Conservation (phyloP, 2,329 filamentous ascomycete species). For the Graphilbum sp. region DNA sequence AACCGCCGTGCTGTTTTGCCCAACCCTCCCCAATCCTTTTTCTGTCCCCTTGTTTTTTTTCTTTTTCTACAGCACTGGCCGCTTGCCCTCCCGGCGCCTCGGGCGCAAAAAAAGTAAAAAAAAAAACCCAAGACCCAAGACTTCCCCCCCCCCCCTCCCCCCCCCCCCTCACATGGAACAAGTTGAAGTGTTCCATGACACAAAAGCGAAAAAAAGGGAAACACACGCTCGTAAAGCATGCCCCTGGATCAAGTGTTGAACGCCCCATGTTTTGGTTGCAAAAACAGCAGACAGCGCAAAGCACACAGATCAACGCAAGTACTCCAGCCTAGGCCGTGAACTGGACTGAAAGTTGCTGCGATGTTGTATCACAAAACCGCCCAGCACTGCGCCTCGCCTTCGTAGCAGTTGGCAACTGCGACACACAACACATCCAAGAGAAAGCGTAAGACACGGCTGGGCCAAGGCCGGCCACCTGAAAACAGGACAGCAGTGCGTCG, state of each 20-base stretch:
- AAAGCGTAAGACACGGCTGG: not conserved
- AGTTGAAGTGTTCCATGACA: constrained; percentile 49
- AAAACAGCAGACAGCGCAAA: constrained; percentile 64
- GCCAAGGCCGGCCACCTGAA: too few relatives aligned
- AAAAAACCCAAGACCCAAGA: constrained; percentile 21
- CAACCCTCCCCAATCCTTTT: too few relatives aligned
- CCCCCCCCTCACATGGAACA: constrained; percentile 37
- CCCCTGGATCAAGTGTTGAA: constrained; percentile 60
- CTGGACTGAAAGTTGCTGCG: constrained; percentile 28
- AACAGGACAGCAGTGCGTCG: too few relatives aligned
- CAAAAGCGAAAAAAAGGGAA: constrained; percentile 21
- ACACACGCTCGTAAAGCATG: constrained; percentile 25
- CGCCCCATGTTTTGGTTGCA: constrained; percentile 69
- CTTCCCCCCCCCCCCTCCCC: too few relatives aligned
- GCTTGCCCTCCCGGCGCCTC: too few relatives aligned
- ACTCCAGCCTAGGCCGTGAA: constrained; percentile 21
- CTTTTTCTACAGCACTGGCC: too few relatives aligned
- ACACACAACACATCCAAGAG: constrained; percentile 2
- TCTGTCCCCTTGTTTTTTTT: too few relatives aligned
- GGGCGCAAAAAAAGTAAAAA: constrained; percentile 11
- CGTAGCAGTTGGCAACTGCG: not conserved
- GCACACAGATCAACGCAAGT: constrained; percentile 46
- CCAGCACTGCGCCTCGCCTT: constrained; percentile 5
- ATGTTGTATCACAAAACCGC: constrained; percentile 56
- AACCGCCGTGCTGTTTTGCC: too few relatives aligned